A percentile compares a stretch with the other conserved stretches of the same genome.
These are phyloP conservation scores for Aspergillus versicolor DNA, from an alignment of 2,329 filamentous ascomycete species.

Conservation along the genomic window DNA sequence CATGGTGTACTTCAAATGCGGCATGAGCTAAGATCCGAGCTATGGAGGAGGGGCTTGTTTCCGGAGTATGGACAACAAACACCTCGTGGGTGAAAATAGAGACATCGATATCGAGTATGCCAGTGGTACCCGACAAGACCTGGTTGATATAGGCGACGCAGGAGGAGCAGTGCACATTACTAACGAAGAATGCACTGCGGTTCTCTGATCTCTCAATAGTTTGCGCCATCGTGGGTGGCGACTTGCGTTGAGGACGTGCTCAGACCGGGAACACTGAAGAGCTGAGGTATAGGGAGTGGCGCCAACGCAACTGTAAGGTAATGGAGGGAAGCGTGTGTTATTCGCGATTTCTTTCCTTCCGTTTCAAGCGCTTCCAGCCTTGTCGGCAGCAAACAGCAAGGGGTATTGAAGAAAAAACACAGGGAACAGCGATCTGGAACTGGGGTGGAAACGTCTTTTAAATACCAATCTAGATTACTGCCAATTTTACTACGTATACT, in stretches of 20 bases:
- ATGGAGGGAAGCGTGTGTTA: neutral
- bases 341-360: neutral
- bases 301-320: neutral
- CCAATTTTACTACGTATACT: constrained; percentile 2
- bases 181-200: constrained; percentile 42
- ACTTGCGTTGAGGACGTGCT: neutral
- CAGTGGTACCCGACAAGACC: constrained; percentile 38
- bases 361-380: neutral
- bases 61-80: constrained; percentile 37
- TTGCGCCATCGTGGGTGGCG: constrained; percentile 20
- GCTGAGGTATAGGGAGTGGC: neutral
- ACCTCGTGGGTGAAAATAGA: constrained; percentile 47
- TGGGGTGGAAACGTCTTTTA: neutral
- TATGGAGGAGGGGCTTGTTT: constrained; percentile 33
- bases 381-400: neutral
- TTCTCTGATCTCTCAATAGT: constrained; percentile 5
- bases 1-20: constrained; percentile 49
- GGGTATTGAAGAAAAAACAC: neutral
- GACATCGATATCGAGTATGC: constrained; percentile 40
- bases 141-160: constrained; percentile 48
- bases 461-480: neutral
- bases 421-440: neutral
- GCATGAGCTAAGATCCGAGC: constrained; percentile 42
- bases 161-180: constrained; percentile 50
- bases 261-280: neutral